phyloP scores from a whole-genome alignment of 176 grass and related monocot species.

The Saccharum spontaneum region DNA sequence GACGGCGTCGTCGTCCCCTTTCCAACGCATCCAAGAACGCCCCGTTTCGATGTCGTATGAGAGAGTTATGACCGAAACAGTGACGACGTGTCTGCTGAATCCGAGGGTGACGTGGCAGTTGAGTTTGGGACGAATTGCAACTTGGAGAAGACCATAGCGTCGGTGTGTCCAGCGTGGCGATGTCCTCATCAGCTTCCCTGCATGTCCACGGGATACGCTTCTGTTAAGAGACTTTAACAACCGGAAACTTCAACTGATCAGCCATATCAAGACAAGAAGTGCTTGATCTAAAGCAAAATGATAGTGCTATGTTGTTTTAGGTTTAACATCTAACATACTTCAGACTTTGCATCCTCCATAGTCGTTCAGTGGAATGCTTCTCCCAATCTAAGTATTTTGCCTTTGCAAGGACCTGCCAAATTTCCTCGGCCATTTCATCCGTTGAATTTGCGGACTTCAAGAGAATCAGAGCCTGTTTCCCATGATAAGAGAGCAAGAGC shows the following conservation, averaged over 20 bases:
- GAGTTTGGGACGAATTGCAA: too few relatives aligned
- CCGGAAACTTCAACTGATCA: neutral
- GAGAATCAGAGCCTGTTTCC: slow-evolving; percentile 68
- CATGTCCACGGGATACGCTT: neutral
- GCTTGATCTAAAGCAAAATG: neutral
- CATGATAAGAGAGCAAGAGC: neutral
- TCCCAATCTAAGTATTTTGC: slow-evolving; percentile 86
- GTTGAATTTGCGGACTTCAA: slow-evolving; percentile 44
- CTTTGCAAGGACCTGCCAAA: slow-evolving; percentile 75
- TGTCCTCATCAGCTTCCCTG: too few relatives aligned
- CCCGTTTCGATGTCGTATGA: too few relatives aligned
- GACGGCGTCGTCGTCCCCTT: too few relatives aligned
- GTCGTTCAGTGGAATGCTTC: slow-evolving; percentile 49
- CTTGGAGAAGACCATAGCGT: too few relatives aligned
- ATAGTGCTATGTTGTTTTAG: neutral
- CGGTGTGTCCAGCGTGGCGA: too few relatives aligned
- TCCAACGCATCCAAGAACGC: too few relatives aligned
- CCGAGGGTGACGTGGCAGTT: too few relatives aligned
- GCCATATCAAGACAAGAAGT: neutral
- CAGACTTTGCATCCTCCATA: slow-evolving; percentile 65
- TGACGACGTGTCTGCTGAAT: too few relatives aligned
- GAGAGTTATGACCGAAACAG: too few relatives aligned
- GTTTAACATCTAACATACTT: slow-evolving; percentile 40
- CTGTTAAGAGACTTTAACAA: neutral
- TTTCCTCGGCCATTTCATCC: slow-evolving; percentile 51